Conservation (phyloP, 495 filamentous ascomycete genomes). For the Lophiotrema nucula region DNA sequence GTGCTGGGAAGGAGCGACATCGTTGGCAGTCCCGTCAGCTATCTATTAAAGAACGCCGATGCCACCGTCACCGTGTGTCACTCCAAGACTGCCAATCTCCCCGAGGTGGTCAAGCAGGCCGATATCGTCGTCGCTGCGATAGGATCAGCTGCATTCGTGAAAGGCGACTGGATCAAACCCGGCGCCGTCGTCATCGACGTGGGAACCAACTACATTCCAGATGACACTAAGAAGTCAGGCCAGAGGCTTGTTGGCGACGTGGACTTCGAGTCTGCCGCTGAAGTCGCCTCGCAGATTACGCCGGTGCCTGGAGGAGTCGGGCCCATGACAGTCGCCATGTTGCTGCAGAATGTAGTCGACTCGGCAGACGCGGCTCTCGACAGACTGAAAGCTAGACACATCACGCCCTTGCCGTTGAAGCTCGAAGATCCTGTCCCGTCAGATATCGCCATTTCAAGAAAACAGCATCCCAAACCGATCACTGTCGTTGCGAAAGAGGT, state of each 20-base stretch:
- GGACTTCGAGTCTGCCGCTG: slow-evolving; percentile 78
- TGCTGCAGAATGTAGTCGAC: slow-evolving; percentile 89
- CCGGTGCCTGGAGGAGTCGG: slow-evolving; percentile 96
- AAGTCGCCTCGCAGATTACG: slow-evolving; percentile 93
- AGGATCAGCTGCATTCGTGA: slow-evolving; percentile 80
- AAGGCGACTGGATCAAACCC: slow-evolving; percentile 92
- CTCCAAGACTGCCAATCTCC: slow-evolving; percentile 74
- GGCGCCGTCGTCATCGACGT: slow-evolving; percentile 96
- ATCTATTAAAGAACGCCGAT: slow-evolving; percentile 89
- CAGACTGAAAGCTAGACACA: slow-evolving; percentile 69
- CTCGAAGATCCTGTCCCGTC: slow-evolving; percentile 77
- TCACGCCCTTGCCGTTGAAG: slow-evolving; percentile 76
- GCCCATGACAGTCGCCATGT: slow-evolving; percentile 97
- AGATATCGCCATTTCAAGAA: slow-evolving; percentile 87
- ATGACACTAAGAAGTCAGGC: slow-evolving; percentile 90
- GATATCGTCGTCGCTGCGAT: slow-evolving; percentile 92
- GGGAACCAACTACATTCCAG: slow-evolving; percentile 94
- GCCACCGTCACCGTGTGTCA: slow-evolving; percentile 97
- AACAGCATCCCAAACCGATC: slow-evolving; percentile 87
- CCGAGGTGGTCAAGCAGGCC: slow-evolving; percentile 72
- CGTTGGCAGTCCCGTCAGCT: slow-evolving; percentile 94
- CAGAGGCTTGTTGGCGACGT: slow-evolving; percentile 94
- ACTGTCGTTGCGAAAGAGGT: slow-evolving; percentile 80
- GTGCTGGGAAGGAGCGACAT: slow-evolving; percentile 95
- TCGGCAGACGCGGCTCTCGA: slow-evolving; percentile 79